Percentiles rank a stretch among this genome's conserved stretches.
These are phyloP conservation scores for Penicillium sp. DNA, from an alignment of 2,329 filamentous ascomycete species.

Conservation along the genomic window DNA sequence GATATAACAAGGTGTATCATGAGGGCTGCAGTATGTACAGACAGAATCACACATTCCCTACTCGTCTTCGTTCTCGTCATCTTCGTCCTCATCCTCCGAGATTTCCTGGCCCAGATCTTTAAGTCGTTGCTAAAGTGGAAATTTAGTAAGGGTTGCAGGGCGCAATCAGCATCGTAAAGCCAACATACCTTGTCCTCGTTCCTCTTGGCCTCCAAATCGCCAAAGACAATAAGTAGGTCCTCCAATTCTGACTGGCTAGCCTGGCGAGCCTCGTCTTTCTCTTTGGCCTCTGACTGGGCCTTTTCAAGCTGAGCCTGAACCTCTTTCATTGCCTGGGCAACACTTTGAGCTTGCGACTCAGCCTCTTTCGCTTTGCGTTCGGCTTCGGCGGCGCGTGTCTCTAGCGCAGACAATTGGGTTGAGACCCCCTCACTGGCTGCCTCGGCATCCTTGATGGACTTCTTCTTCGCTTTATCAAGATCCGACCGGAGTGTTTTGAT, in stretches of 20 bases:
- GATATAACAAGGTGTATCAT: background rate
- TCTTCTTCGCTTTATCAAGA: conserved; percentile 50
- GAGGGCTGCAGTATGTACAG: background rate
- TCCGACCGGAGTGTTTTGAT: conserved; percentile 57
- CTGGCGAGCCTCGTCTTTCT: conserved; percentile 63
- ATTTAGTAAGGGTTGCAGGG: conserved; percentile 32
- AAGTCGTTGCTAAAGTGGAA: conserved; percentile 54
- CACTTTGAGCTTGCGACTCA: conserved; percentile 42
- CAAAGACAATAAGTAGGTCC: conserved; percentile 78
- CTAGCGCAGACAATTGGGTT: conserved; percentile 45
- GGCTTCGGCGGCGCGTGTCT: conserved; percentile 51
- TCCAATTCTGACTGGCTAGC: conserved; percentile 72
- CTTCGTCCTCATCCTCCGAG: conserved; percentile 74
- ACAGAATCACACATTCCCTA: conserved; percentile 22
- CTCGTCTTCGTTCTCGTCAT: conserved; percentile 56
- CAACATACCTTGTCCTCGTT: conserved; percentile 68
- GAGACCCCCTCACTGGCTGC: conserved; percentile 54
- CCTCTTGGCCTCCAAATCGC: conserved; percentile 75
- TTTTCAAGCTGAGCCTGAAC: conserved; percentile 31
- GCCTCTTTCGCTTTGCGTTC: conserved; percentile 28
- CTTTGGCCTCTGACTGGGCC: conserved; percentile 33
- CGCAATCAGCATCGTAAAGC: background rate
- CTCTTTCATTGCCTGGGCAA: conserved; percentile 58
- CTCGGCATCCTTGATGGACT: conserved; percentile 57
- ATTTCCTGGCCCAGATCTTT: conserved; percentile 68